Percentiles rank a stretch among this genome's conserved stretches.
Evolutionary conservation across 805 yeast genomes (phyloP).

Genomic region (Suhomyces canberraensis): DNA sequence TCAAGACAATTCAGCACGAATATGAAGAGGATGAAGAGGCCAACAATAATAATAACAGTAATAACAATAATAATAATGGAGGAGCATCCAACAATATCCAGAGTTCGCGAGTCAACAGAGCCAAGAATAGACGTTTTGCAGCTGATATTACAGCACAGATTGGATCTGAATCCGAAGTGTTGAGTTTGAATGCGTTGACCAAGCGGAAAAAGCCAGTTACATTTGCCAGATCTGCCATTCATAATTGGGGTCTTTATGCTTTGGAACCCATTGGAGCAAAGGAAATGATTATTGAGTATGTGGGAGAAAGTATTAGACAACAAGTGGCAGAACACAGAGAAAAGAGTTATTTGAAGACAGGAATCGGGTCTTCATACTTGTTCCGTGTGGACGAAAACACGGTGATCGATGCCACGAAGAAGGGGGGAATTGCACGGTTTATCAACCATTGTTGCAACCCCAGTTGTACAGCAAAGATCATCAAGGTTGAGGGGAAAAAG

Average conservation of each 20-base stretch:
- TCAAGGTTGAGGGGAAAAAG: slow-evolving; percentile 89
- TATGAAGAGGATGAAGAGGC: slow-evolving; percentile 39
- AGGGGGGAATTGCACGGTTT: slow-evolving; percentile 95
- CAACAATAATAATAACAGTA: slow-evolving; percentile 3
- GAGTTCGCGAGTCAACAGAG: slow-evolving; percentile 82
- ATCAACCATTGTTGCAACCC: slow-evolving; percentile 98
- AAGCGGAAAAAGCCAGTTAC: slow-evolving; percentile 91
- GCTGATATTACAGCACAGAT: slow-evolving; percentile 85
- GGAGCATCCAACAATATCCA: slow-evolving; percentile 38
- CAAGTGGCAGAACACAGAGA: slow-evolving; percentile 94
- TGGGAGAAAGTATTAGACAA: slow-evolving; percentile 90
- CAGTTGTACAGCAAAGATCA: slow-evolving; percentile 94
- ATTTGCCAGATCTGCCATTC: slow-evolving; percentile 96
- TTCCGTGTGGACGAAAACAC: slow-evolving; percentile 92
- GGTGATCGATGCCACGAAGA: slow-evolving; percentile 95
- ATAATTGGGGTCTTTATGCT: slow-evolving; percentile 97
- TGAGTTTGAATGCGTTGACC: slow-evolving; percentile 81
- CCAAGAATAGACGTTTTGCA: slow-evolving; percentile 80
- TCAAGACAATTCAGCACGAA: slow-evolving; percentile 68
- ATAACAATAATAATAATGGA: slow-evolving; percentile 9
- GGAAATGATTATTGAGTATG: slow-evolving; percentile 97
- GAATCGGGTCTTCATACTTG: slow-evolving; percentile 92
- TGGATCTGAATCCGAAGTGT: slow-evolving; percentile 77
- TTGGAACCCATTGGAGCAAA: slow-evolving; percentile 91
- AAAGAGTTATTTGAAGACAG: slow-evolving; percentile 76